These are phyloP conservation scores for Neurospora discreta DNA, from an alignment of 495 filamentous ascomycete genomes.

Conservation along the genomic window DNA sequence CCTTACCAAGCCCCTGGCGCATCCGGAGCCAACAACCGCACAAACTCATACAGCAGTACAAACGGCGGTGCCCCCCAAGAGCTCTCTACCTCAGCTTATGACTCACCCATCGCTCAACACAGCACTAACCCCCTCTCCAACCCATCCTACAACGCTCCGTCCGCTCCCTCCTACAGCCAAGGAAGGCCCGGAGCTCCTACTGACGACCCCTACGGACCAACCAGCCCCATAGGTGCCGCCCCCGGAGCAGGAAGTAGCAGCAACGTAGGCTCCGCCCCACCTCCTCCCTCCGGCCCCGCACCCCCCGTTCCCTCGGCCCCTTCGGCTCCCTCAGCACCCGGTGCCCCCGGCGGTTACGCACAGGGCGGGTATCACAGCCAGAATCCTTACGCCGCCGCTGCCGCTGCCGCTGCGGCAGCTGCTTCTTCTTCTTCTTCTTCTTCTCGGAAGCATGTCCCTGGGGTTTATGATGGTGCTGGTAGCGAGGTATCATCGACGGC, in stretches of 20 bases:
- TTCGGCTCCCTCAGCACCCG: not conserved
- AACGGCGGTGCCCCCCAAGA: slow-evolving; percentile 68
- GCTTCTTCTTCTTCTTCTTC: not conserved
- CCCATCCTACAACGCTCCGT: not conserved
- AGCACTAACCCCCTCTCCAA: slow-evolving; percentile 22
- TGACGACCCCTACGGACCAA: slow-evolving; percentile 40
- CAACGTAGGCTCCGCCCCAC: slow-evolving; percentile 9
- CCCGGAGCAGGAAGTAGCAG: slow-evolving; percentile 7
- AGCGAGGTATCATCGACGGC: not conserved
- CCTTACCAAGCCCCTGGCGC: slow-evolving; percentile 34
- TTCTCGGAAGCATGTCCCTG: not conserved
- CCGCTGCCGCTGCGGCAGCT: slow-evolving; percentile 32
- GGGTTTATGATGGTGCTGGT: not conserved
- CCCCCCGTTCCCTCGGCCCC: slow-evolving; percentile 15
- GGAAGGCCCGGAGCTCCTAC: slow-evolving; percentile 41
- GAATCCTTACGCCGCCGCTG: slow-evolving; percentile 12
- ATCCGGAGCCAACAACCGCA: slow-evolving; percentile 19
- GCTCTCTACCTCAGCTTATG: slow-evolving; percentile 73
- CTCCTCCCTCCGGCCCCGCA: slow-evolving; percentile 15
- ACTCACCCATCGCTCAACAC: slow-evolving; percentile 59
- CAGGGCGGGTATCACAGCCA: slow-evolving; percentile 3
- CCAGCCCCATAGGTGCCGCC: slow-evolving; percentile 20
- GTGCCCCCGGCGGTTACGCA: slow-evolving; percentile 9
- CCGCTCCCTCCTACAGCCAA: slow-evolving; percentile 41
- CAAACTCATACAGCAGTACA: slow-evolving; percentile 48